Evolutionary conservation across 2,329 filamentous ascomycete genomes (phyloP), one percentile per base, ranked within the genome.

Genomic region (Pochonia chlamydosporia): DNA sequence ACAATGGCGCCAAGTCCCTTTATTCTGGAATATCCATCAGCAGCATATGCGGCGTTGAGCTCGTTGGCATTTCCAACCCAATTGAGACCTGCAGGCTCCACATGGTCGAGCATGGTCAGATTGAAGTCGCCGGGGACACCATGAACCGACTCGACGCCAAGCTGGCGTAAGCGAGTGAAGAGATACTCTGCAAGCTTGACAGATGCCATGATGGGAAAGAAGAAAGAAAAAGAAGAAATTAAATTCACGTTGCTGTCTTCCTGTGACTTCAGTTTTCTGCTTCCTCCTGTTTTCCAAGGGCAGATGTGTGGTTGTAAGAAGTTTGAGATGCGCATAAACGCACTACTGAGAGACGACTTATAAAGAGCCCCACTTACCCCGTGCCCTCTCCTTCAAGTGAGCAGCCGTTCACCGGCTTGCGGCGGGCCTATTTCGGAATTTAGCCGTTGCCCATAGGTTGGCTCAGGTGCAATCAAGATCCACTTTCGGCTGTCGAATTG

Each of bases 61-160:
- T 82, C 78, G 53, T 81, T 82, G 46, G 71, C 68, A 50, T 75
- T 81, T 49, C 77, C 76, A 10, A 76, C 70, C 69, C 69, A 72
- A 13, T 52, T 54, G 16, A 72, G 53, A 2, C 66, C 67, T 5
- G 62, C 47, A 0, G 64, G 65, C 40, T 63, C 56, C 46, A 71
- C 56, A 28, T 66, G 58, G 52, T 71, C 68, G 5, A 70, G 59
- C 20, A 66, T 49, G 0, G 54, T 58, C 11, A 70, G 64, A 36
- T 69, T 69, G 55, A 61, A 70, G 53, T 70, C 67, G 42, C 70
- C 70, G 2, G 70, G 70, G 1, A 78, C 69, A 16, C 76, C 75
- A 47, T 74, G 72, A 40, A 85, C 62, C 9, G 78, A 78, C 23
- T 70, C 66, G 25, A 84, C 71, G 30, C 81, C 80, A 11, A 84